A percentile compares a stretch with the other conserved stretches of the same genome.
phyloP scores from a whole-genome alignment of 306 rosid genomes.

The Fragaria vesca region DNA sequence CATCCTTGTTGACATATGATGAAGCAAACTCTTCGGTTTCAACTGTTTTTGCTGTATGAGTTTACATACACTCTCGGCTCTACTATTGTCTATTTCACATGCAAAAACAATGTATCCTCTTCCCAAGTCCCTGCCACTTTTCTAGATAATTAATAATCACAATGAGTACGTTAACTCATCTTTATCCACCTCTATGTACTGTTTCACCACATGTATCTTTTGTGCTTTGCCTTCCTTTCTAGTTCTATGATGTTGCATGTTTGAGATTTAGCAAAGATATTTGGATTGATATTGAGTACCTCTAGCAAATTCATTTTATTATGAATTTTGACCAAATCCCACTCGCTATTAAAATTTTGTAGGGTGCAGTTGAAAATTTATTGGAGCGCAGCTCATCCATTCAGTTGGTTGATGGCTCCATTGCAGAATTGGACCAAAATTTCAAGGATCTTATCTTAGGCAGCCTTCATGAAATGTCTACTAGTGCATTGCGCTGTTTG shows the following conservation, averaged over 20 bases:
- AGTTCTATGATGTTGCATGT: background rate
- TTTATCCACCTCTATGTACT: background rate
- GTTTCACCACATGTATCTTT: background rate
- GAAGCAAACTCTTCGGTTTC: background rate
- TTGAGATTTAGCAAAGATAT: background rate
- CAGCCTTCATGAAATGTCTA: conserved; percentile 83
- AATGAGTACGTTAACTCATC: background rate
- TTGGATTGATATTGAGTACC: background rate
- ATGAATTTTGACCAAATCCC: background rate
- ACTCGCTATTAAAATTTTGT: conserved; percentile 17
- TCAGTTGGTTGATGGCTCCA: conserved; percentile 75
- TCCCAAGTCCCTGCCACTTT: background rate
- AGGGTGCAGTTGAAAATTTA: conserved; percentile 91
- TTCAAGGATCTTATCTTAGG: conserved; percentile 53
- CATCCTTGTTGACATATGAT: background rate
- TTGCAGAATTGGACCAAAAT: conserved; percentile 54
- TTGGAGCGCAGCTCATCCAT: conserved; percentile 73
- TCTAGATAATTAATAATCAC: background rate
- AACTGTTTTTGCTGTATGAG: background rate
- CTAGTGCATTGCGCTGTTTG: conserved; percentile 80
- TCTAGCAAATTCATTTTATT: background rate
- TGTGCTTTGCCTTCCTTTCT: background rate
- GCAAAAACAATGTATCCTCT: background rate
- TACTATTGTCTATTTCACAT: background rate
- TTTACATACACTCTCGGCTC: background rate